Percentiles rank a stretch among this genome's conserved stretches.
These are phyloP conservation scores for Pichia inconspicua DNA, from an alignment of 1,139 yeast genomes.

Conservation along the genomic window DNA sequence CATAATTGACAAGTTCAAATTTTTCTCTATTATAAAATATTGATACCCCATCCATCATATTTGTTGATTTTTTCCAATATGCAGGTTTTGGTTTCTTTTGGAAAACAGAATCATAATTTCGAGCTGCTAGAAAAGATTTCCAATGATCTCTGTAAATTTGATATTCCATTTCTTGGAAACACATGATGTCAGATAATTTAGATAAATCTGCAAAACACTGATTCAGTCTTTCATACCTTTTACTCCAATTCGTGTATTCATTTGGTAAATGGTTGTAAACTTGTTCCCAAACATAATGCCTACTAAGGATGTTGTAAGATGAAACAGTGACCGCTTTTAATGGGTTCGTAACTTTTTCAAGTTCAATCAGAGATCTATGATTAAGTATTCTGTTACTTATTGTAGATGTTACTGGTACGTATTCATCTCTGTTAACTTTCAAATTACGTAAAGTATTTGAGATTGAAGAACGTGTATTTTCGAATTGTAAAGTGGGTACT, in stretches of 20 bases:
- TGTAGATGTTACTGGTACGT: background rate
- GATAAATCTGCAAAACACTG: slow-evolving; percentile 33
- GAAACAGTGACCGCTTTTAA: slow-evolving; percentile 30
- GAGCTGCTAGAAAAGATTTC: slow-evolving; percentile 25
- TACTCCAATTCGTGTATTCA: slow-evolving; percentile 40
- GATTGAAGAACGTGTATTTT: background rate
- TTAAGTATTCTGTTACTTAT: slow-evolving; percentile 8
- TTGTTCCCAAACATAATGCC: slow-evolving; percentile 51
- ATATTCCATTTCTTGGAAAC: slow-evolving; percentile 53
- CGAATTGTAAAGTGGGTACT: background rate
- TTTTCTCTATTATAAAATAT: slow-evolving; percentile 40
- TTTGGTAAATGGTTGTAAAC: slow-evolving; percentile 44
- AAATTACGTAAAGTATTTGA: background rate
- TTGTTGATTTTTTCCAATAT: slow-evolving; percentile 41
- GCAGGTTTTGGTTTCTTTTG: slow-evolving; percentile 41
- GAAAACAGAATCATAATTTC: slow-evolving; percentile 37
- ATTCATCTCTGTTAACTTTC: background rate
- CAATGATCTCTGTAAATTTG: slow-evolving; percentile 39
- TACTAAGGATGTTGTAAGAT: slow-evolving; percentile 47
- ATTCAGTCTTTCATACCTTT: slow-evolving; percentile 40
- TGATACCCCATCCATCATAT: slow-evolving; percentile 51
- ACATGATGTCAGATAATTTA: slow-evolving; percentile 43
- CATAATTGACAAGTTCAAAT: slow-evolving; percentile 38
- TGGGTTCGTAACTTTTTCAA: slow-evolving; percentile 4
- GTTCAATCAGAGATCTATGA: slow-evolving; percentile 12